Base-by-base conservation (phyloP, 768 basidiomycete genomes). In the Trametes sanguinea region DNA sequence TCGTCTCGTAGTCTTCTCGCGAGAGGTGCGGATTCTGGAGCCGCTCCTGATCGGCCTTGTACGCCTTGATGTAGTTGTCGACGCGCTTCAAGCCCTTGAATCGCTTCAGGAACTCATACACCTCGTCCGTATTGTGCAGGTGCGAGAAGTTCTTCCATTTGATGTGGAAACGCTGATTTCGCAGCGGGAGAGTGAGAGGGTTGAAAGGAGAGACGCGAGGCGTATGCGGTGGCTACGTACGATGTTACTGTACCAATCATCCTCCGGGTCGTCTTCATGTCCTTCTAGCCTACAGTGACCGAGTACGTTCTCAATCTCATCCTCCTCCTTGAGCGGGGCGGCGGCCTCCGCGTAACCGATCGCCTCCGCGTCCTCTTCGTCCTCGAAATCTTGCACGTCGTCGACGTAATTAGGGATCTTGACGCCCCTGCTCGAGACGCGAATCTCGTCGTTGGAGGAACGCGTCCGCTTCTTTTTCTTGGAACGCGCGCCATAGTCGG, bases 141-240 rank as follows among this genome's bases (percentile, higher is more conserved):
- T 98, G 96, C 9, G 95, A 97, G 75, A 95, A 98, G 68, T 87
- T 88, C 76, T 98, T 98, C 97, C 97, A 99, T 76, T 99, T 99
- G 81, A 99, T 95, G 73, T 98, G 94, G 80, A 90, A 99, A 54
- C 95, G 94, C 95, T 97, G 71, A 53, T 37, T 63, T 37, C 35
- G 35, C 35, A 22, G 22, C 47, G 10, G 14, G 10, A 30, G 27
- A 4, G 27, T 14, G 10, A 51, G 45, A 56, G 35, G 35, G 35
- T 37, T 37, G 35, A 37, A 37, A n/a, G 39, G 14, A 22, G 14
- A 53, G 14, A 44, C n/a, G 11, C 32, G 13, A 43, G 33, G 54
- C 44, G 39, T 27, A 51, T 42, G 46, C 22, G 22, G 29, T 7
- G 14, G 11, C 22, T 54, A 68, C 67, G 63, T 74, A 94, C 95